Evolutionary conservation across 176 grass and related monocot genomes (phyloP).

Genomic region (Eleusine coracana): DNA sequence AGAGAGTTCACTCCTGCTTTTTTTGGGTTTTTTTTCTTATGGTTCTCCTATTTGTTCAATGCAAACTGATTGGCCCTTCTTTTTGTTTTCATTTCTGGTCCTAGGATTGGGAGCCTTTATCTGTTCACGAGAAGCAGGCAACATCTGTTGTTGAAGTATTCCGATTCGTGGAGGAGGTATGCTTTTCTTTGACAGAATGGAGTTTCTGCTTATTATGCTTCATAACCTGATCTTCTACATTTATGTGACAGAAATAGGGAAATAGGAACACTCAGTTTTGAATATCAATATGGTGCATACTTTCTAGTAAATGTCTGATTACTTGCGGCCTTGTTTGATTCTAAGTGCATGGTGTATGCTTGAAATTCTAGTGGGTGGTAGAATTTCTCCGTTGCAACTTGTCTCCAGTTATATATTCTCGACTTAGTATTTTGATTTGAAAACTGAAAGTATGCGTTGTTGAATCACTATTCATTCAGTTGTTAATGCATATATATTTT

Average conservation of each 20-base stretch:
- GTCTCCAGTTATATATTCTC: neutral
- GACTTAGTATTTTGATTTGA: neutral
- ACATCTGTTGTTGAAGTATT: slow-evolving; percentile 87
- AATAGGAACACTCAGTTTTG: slow-evolving; percentile 24
- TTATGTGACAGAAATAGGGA: neutral
- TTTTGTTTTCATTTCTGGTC: slow-evolving; percentile 23
- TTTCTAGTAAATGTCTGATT: slow-evolving; percentile 21
- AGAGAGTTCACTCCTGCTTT: slow-evolving; percentile 23
- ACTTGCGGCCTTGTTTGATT: slow-evolving; percentile 3
- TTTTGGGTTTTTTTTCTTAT: neutral
- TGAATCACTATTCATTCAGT: slow-evolving; percentile 6
- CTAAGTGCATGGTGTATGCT: slow-evolving; percentile 20
- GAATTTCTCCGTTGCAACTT: slow-evolving; percentile 24
- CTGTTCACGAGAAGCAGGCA: slow-evolving; percentile 67
- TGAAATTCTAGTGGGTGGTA: neutral
- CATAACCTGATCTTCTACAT: neutral
- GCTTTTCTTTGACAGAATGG: slow-evolving; percentile 31
- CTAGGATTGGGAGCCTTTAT: slow-evolving; percentile 84
- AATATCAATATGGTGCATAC: slow-evolving; percentile 7
- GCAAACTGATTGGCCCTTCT: slow-evolving; percentile 26
- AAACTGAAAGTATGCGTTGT: slow-evolving; percentile 8
- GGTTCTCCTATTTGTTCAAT: neutral
- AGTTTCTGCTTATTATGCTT: slow-evolving; percentile 23
- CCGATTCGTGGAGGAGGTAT: slow-evolving; percentile 88
- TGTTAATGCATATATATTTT: slow-evolving; percentile 12